Evolutionary conservation across 1,139 yeast genomes (phyloP).

Genomic region (Suhomyces ambrosiae): DNA sequence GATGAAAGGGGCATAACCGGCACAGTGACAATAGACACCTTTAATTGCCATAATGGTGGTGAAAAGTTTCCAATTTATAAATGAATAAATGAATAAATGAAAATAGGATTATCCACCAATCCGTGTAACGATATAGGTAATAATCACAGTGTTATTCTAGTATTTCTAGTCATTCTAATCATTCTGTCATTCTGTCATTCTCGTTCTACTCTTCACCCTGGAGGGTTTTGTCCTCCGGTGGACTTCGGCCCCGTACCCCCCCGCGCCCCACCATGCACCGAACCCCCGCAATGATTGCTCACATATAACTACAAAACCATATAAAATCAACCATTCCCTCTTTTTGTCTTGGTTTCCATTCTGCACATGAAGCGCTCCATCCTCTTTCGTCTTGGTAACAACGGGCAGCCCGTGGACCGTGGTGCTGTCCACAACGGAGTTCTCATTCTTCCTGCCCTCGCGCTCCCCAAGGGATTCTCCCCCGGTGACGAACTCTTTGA

Average conservation of each 20-base stretch:
- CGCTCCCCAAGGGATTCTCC: slow-evolving; percentile 41
- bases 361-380: slow-evolving; percentile 25
- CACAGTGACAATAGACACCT: too few relatives aligned
- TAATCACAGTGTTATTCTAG: too few relatives aligned
- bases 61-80: too few relatives aligned
- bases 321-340: not conserved
- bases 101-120: too few relatives aligned
- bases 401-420: slow-evolving; percentile 59
- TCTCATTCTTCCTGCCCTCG: slow-evolving; percentile 61
- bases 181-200: too few relatives aligned
- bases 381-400: slow-evolving; percentile 53
- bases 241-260: not conserved
- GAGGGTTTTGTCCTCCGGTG: not conserved
- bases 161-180: too few relatives aligned
- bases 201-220: too few relatives aligned
- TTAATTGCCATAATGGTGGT: too few relatives aligned
- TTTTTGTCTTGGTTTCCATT: too few relatives aligned
- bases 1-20: too few relatives aligned
- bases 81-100: too few relatives aligned
- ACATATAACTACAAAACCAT: not conserved
- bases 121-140: too few relatives aligned
- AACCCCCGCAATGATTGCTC: slow-evolving; percentile 2
- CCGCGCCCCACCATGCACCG: slow-evolving; percentile 1
- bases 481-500: slow-evolving; percentile 52
- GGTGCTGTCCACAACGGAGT: slow-evolving; percentile 57